These are phyloP conservation scores for Gaertneriomyces semiglobifer DNA, from an alignment of 192 early-diverging fungal genomes.

Conservation along the genomic window DNA sequence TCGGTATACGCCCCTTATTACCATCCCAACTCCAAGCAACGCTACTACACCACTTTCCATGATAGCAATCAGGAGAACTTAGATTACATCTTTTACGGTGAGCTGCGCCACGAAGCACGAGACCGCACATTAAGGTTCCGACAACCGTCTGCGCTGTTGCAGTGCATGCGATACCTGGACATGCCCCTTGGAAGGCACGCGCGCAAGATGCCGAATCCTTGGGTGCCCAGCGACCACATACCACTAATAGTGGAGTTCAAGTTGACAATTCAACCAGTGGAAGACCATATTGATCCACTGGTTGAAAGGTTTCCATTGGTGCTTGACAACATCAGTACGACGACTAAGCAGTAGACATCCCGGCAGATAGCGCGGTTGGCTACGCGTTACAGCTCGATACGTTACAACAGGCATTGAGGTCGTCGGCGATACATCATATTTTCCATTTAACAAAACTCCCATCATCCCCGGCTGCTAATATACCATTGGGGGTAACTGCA, in stretches of 20 bases:
- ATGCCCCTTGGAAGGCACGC: constrained; percentile 5
- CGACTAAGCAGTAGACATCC: too few species aligned
- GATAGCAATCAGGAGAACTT: constrained; percentile 17
- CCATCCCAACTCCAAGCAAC: constrained; percentile 5
- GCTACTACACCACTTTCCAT: constrained; percentile 23
- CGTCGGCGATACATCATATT: neutral
- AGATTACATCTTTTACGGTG: constrained; percentile 24
- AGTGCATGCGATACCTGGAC: constrained; percentile 21
- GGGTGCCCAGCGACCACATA: constrained; percentile 26
- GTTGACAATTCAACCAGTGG: neutral
- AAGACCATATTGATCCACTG: too few species aligned
- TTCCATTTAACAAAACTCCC: constrained; percentile 20
- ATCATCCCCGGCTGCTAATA: constrained; percentile 26
- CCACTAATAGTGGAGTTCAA: constrained; percentile 23
- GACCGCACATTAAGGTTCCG: neutral
- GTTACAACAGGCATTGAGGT: too few species aligned
- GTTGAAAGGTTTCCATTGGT: too few species aligned
- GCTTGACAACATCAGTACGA: too few species aligned
- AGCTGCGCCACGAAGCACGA: neutral
- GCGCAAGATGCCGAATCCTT: constrained; percentile 11
- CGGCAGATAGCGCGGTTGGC: too few species aligned
- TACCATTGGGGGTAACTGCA: neutral
- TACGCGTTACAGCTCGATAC: too few species aligned
- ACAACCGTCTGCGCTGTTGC: neutral
- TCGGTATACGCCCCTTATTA: constrained; percentile 27